Evolutionary conservation across 352 stramenopile species (phyloP).

Genomic region (Phytopythium mirpurense): DNA sequence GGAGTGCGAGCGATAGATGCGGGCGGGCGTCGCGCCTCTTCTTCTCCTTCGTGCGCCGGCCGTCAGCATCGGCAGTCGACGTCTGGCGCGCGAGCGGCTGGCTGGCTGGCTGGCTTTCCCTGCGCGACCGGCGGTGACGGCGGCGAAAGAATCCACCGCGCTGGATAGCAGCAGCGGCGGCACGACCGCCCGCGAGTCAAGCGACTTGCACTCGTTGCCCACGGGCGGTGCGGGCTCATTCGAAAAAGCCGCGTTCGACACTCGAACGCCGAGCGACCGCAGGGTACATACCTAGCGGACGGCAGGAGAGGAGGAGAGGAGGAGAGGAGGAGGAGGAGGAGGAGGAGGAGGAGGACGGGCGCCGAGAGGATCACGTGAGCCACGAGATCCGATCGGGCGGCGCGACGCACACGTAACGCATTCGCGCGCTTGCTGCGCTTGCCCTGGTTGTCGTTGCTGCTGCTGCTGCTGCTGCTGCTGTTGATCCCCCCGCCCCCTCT

Average conservation of each 20-base stretch:
- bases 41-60: too few species aligned
- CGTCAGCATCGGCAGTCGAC: too few species aligned
- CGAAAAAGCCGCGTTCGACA: not conserved
- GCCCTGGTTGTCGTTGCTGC: not conserved
- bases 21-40: too few species aligned
- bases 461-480: not conserved
- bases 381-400: not conserved
- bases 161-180: too few species aligned
- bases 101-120: too few species aligned
- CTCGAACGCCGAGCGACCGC: not conserved
- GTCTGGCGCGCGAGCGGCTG: too few species aligned
- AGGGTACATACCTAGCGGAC: not conserved
- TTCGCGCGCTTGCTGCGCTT: not conserved
- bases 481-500: too few species aligned
- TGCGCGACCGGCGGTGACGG: too few species aligned
- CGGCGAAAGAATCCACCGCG: too few species aligned
- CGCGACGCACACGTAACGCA: not conserved
- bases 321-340: too few species aligned
- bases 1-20: too few species aligned
- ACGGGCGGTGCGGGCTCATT: not conserved
- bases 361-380: not conserved
- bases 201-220: not conserved
- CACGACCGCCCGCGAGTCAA: not conserved
- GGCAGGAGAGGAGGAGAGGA: too few species aligned
- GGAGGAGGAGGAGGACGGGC: conserved; percentile 1